phyloP scores from a whole-genome alignment of 345 rosid genomes.

The Gossypium raimondii region DNA sequence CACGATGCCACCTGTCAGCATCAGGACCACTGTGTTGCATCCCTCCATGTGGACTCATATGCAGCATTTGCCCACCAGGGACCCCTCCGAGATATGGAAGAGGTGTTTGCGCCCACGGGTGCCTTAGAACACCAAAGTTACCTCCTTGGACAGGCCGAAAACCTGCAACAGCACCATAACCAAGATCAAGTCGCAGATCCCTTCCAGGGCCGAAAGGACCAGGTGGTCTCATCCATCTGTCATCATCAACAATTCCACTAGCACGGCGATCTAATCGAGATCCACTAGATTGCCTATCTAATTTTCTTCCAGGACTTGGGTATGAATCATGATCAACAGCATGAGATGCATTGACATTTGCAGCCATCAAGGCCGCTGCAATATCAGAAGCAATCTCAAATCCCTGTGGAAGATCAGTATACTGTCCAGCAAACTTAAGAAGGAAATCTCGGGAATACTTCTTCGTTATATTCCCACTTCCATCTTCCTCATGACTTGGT shows the following conservation, averaged over 20 bases:
- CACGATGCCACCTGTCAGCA: slow-evolving; percentile 87
- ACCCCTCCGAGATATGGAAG: slow-evolving; percentile 45
- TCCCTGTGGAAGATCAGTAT: slow-evolving; percentile 59
- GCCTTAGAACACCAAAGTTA: slow-evolving; percentile 65
- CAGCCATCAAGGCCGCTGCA: slow-evolving; percentile 37
- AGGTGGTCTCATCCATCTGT: slow-evolving; percentile 56
- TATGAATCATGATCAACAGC: slow-evolving; percentile 47
- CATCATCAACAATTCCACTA: slow-evolving; percentile 57
- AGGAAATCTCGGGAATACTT: slow-evolving; percentile 95
- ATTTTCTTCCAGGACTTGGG: slow-evolving; percentile 54
- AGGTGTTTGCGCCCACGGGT: slow-evolving; percentile 60
- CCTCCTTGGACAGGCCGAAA: slow-evolving; percentile 73
- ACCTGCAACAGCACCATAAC: slow-evolving; percentile 44
- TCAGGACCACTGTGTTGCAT: slow-evolving; percentile 57
- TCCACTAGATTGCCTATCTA: slow-evolving; percentile 59
- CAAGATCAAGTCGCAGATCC: slow-evolving; percentile 42
- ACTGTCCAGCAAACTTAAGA: slow-evolving; percentile 65
- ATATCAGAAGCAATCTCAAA: slow-evolving; percentile 56
- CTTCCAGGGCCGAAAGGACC: slow-evolving; percentile 50
- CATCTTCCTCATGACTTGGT: slow-evolving; percentile 34
- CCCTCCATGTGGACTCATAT: slow-evolving; percentile 59
- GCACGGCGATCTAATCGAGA: slow-evolving; percentile 71
- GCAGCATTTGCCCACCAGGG: slow-evolving; percentile 68
- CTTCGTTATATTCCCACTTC: slow-evolving; percentile 41
- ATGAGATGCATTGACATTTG: slow-evolving; percentile 37